Base-by-base conservation (phyloP, 164 flowering plant species). In the Berberis vulgaris region DNA sequence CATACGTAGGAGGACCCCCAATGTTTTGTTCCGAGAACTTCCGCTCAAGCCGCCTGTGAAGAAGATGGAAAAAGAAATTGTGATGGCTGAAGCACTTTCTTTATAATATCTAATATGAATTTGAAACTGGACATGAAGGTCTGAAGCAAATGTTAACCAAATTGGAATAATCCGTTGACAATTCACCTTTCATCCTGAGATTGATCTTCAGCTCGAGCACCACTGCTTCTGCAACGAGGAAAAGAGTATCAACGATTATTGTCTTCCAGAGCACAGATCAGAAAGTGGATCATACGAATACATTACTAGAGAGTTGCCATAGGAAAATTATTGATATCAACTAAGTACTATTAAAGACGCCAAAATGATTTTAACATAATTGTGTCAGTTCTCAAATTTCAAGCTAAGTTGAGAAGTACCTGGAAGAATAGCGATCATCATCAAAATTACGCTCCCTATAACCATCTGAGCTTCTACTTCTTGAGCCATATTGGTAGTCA, bases 1-100 rank as follows among this genome's bases (percentile, higher is more conserved):
- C 98, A 76, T 91, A 95, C 71, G 91, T 85, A 65, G 99, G 99
- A 63, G 98, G 97, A 54, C 81, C 89, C 66, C 85, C 86, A 67
- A 75, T 69, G 69, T 82, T 85, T 75, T 84, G 95, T 53, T 87
- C 97, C 69, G 97, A 84, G 73, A 65, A 79, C 68, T 81, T 89
- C 46, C 84, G 76, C 43, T 82, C 90, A 71, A 78, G 76, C 59
- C 62, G 70, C 76, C 87, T 83, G 69, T 53, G 40, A 66, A 63
- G 64, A 67, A 59, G 54, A 62, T 26, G 26, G 4, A 39, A 46
- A 7, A 54, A 26, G 46, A 61, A 39, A 57, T 5, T n/a, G 13
- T 5, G 2, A 42, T 42, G 26, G 26, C 26, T 26, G 26, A 26
- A 26, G 26, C 26, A 26, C 26, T 26, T 26, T 26, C 26, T 26